Conservation (phyloP, 2,329 filamentous ascomycete genomes). For the Phaeomoniella chlamydospora region DNA sequence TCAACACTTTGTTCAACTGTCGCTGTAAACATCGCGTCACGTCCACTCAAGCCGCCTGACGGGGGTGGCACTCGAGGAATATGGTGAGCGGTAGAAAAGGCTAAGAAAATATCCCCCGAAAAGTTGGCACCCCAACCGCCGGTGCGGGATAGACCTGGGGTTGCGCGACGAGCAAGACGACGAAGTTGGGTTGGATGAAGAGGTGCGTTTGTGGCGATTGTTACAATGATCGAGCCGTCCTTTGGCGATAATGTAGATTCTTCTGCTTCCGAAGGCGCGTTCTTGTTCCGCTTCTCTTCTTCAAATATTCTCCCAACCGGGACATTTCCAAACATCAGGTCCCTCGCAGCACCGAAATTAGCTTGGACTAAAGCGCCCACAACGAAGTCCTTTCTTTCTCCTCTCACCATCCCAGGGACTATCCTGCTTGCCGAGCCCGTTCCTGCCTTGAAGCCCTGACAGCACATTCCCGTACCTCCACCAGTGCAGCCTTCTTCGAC, state of each 20-base stretch:
- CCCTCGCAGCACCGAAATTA: slow-evolving; percentile 46
- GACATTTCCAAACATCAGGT: slow-evolving; percentile 45
- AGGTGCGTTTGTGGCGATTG: slow-evolving; percentile 47
- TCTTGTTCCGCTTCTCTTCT: slow-evolving; percentile 27
- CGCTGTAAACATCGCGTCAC: slow-evolving; percentile 11
- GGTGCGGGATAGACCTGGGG: slow-evolving; percentile 44
- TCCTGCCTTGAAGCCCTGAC: slow-evolving; percentile 52
- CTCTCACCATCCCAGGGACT: slow-evolving; percentile 29
- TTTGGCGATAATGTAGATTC: slow-evolving; percentile 18
- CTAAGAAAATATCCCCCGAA: slow-evolving; percentile 53
- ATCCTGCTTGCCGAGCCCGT: slow-evolving; percentile 48
- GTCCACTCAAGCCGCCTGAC: slow-evolving; percentile 10
- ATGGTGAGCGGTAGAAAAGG: slow-evolving; percentile 47
- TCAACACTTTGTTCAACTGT: slow-evolving; percentile 29
- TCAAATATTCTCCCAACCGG: slow-evolving; percentile 45
- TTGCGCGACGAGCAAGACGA: slow-evolving; percentile 45
- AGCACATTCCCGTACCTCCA: slow-evolving; percentile 55
- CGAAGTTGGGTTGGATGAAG: slow-evolving; percentile 43
- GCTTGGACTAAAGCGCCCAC: slow-evolving; percentile 49
- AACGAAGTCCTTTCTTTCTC: slow-evolving; percentile 32
- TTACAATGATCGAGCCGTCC: slow-evolving; percentile 47
- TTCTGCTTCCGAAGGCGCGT: slow-evolving; percentile 8
- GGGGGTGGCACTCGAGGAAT: slow-evolving; percentile 29
- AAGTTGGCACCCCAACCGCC: slow-evolving; percentile 48
- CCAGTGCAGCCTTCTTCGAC: slow-evolving; percentile 49